Evolutionary conservation across 2,329 filamentous ascomycete genomes (phyloP).

Genomic region (Hypoxylon sp.): DNA sequence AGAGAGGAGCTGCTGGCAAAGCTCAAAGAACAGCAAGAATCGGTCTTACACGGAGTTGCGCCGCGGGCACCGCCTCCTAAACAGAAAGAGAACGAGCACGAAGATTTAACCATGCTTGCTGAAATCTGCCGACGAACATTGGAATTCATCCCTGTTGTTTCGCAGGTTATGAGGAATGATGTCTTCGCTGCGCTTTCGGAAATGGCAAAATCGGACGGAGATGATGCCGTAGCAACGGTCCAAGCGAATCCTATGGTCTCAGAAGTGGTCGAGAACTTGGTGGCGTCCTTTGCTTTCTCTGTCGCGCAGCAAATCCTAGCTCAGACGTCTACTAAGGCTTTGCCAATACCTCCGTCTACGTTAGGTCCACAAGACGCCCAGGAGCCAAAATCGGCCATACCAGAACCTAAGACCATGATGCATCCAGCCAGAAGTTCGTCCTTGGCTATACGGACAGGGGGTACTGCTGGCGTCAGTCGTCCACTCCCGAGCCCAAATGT

Average conservation of each 20-base stretch:
- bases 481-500: constrained; percentile 66
- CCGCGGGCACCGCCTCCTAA: constrained; percentile 65
- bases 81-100: constrained; percentile 70
- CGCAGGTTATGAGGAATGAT: constrained; percentile 84
- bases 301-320: constrained; percentile 82
- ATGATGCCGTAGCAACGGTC: constrained; percentile 50
- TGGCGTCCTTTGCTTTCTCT: constrained; percentile 83
- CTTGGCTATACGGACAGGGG: constrained; percentile 61
- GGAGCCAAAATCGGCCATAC: constrained; percentile 74
- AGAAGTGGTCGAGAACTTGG: constrained; percentile 78
- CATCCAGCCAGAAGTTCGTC: constrained; percentile 77
- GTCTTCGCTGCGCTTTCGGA: constrained; percentile 73
- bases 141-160: constrained; percentile 86
- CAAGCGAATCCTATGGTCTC: constrained; percentile 58
- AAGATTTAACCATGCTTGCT: constrained; percentile 84
- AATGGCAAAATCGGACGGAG: constrained; percentile 57
- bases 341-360: constrained; percentile 75
- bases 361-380: constrained; percentile 63
- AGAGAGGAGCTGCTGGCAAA: constrained; percentile 74
- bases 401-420: constrained; percentile 79
- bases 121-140: constrained; percentile 88
- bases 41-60: constrained; percentile 70
- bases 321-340: constrained; percentile 78
- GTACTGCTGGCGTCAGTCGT: constrained; percentile 48
- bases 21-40: constrained; percentile 73